Conservation (phyloP, 768 basidiomycete species). For the Tylopilus cervinicoccineus region DNA sequence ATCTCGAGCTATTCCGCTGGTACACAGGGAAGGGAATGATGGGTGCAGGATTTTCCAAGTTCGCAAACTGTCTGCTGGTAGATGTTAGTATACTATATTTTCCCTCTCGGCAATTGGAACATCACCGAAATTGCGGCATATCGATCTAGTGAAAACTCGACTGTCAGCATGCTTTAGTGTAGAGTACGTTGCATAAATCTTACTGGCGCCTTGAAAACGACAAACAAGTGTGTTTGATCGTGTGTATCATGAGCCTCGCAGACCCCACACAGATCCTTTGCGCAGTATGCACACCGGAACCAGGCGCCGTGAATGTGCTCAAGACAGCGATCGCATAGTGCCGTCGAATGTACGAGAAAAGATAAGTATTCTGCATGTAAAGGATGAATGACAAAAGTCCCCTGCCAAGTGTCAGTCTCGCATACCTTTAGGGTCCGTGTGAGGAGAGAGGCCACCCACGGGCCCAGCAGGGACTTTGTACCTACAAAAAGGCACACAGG, state of each 20-base stretch:
- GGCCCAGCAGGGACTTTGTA: slow-evolving; percentile 65
- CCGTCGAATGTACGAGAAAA: slow-evolving; percentile 55
- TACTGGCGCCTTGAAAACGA: slow-evolving; percentile 84
- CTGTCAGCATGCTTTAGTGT: slow-evolving; percentile 3
- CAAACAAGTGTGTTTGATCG: slow-evolving; percentile 76
- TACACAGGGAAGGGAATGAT: slow-evolving; percentile 65
- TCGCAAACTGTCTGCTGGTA: slow-evolving; percentile 44
- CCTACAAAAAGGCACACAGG: slow-evolving; percentile 35
- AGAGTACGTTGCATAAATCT: slow-evolving; percentile 19
- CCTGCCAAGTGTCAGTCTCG: not conserved
- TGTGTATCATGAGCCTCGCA: slow-evolving; percentile 84
- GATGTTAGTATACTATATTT: slow-evolving; percentile 9
- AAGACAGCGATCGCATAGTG: slow-evolving; percentile 87
- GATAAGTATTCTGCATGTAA: slow-evolving; percentile 53
- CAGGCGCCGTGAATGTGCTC: slow-evolving; percentile 79
- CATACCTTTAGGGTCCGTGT: slow-evolving; percentile 55
- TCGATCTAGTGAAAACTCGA: slow-evolving; percentile 47
- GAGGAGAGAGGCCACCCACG: slow-evolving; percentile 32
- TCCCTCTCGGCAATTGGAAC: slow-evolving; percentile 17
- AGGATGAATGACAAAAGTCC: not conserved
- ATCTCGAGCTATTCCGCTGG: slow-evolving; percentile 22
- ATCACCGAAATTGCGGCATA: slow-evolving; percentile 67
- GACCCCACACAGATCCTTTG: slow-evolving; percentile 78
- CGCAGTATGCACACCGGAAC: slow-evolving; percentile 89
- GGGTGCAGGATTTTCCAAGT: slow-evolving; percentile 59